Evolutionary conservation across 2,329 filamentous ascomycete genomes (phyloP), one percentile per base, ranked within the genome.

Genomic region (Berkeleyomyces basicola): DNA sequence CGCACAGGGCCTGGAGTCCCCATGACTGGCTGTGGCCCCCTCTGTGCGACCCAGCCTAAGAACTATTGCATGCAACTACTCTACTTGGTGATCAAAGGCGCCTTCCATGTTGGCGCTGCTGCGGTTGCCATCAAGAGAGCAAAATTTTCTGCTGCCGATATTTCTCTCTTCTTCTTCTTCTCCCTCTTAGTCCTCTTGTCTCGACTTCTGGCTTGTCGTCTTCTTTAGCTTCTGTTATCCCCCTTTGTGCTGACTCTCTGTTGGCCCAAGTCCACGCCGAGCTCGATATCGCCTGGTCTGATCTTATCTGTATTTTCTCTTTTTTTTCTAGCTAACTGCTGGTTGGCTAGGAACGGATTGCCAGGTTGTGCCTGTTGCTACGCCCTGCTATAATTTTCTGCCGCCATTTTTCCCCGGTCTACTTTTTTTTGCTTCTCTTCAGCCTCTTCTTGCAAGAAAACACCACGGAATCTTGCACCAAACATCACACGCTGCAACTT

Each of bases 381-480:
- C 59, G 59, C 42, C 49, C 39, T 57, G 51, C 40, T 57, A 62
- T 43, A 14, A 40, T 37, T 63, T 60, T 49, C 61, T 51, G 49
- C 42, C 49, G 39, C 58, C 33, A 49, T 49, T 61, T 58, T 39
- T 42, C 44, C 16, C 39, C 7, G 40, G 14, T 16, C 58, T 60
- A 11, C 36, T 44, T 46, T 61, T 59, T 49, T 33, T 44, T 23
- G 23, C 23, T 23, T 42, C 37, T 46, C 36, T 47, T 37, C 33
- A 11, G 36, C 36, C 36, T 47, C n/a, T 39, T 59, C 57, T 31
- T 59, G 53, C 36, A 36, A 57, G 59, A 33, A 49, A 39, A 16
- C 51, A 40, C 55, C 37, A 31, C 31, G 33, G 33, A 44, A 44
- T 43, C 31, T 33, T 59, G 23, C 14, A 44, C 16, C 23, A 6